Evolutionary conservation across 2,329 filamentous ascomycete species (phyloP).

Genomic region (Fusarium verrucosum): DNA sequence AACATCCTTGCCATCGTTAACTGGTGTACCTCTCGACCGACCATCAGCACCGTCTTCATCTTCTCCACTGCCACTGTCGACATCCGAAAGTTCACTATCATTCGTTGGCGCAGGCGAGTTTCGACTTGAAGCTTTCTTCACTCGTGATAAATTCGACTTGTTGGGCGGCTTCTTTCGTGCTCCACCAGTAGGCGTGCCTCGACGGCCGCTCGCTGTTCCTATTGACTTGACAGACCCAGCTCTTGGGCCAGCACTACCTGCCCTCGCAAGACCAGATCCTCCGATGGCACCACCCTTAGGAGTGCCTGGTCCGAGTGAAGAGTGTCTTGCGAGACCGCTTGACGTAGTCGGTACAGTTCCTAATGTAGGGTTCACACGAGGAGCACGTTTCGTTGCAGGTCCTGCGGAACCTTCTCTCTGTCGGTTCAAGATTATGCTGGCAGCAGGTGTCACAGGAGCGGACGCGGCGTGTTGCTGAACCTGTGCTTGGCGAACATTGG

Average conservation of each 20-base stretch:
- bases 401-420: constrained; percentile 69
- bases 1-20: constrained; percentile 50
- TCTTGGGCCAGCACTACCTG: constrained; percentile 70
- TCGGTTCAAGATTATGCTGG: constrained; percentile 66
- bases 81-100: constrained; percentile 72
- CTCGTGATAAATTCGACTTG: constrained; percentile 70
- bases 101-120: constrained; percentile 70
- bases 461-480: constrained; percentile 63
- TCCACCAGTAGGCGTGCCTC: constrained; percentile 57
- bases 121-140: constrained; percentile 67
- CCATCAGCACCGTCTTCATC: constrained; percentile 57
- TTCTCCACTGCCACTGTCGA: constrained; percentile 64
- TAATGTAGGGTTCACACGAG: constrained; percentile 58
- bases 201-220: constrained; percentile 54
- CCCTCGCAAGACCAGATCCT: constrained; percentile 53
- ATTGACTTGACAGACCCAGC: constrained; percentile 58
- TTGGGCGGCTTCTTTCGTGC: constrained; percentile 61
- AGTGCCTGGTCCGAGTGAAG: constrained; percentile 70
- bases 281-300: constrained; percentile 57
- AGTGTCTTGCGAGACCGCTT: constrained; percentile 68
- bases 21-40: constrained; percentile 47
- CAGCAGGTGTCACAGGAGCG: constrained; percentile 68
- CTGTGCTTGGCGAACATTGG: constrained; percentile 61
- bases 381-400: constrained; percentile 64
- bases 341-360: constrained; percentile 61